These are phyloP conservation scores for Erythrophleum fordii DNA, from an alignment of 306 rosid species.

Conservation along the genomic window DNA sequence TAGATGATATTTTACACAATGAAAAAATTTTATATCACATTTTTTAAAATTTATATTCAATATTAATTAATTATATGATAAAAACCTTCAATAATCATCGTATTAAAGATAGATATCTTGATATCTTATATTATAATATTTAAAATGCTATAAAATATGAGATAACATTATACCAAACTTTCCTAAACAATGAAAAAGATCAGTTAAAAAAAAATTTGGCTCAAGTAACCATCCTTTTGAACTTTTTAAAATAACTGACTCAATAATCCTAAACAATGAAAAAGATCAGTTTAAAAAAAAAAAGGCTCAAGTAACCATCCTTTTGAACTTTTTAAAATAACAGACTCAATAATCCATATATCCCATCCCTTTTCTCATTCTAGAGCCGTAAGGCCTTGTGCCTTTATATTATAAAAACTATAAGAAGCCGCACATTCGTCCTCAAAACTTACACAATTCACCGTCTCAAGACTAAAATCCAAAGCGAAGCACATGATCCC, in stretches of 20 bases:
- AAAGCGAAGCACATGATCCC: constrained; percentile 60
- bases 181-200: neutral
- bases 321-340: too few species aligned
- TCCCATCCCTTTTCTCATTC: too few species aligned
- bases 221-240: neutral
- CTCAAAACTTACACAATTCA: neutral
- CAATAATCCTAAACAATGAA: neutral
- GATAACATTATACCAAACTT: neutral
- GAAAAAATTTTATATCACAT: too few species aligned
- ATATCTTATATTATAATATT: too few species aligned
- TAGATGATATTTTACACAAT: too few species aligned
- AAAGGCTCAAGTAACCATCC: neutral
- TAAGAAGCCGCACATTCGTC: constrained; percentile 37
- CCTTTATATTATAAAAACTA: neutral
- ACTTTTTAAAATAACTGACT: too few species aligned
- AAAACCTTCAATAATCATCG: too few species aligned
- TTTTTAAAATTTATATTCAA: too few species aligned
- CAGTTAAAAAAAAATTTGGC: neutral
- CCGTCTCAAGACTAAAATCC: neutral
- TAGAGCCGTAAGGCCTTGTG: too few species aligned
- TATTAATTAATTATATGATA: too few species aligned
- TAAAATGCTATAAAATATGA: neutral
- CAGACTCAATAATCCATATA: too few species aligned
- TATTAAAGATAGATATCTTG: too few species aligned
- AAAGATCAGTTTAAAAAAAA: neutral